A percentile compares a stretch with the other conserved stretches of the same genome.
These are phyloP conservation scores for Anisogramma anomala DNA, from an alignment of 2,329 filamentous ascomycete species.

Conservation along the genomic window DNA sequence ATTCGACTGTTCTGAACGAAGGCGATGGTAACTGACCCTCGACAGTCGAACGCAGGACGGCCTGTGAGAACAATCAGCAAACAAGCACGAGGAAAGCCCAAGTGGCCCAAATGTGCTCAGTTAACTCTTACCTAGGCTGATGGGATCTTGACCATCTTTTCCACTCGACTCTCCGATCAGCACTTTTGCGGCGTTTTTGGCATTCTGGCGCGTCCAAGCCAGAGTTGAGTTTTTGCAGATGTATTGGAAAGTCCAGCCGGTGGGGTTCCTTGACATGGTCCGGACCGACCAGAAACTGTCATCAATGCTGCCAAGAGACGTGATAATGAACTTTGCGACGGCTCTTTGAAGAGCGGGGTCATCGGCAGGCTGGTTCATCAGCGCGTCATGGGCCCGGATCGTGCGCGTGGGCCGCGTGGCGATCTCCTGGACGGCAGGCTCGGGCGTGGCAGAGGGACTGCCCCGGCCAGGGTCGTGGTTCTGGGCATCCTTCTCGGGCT, in stretches of 20 bases:
- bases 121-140: slow-evolving; percentile 36
- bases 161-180: slow-evolving; percentile 39
- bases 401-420: slow-evolving; percentile 20
- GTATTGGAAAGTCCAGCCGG: slow-evolving; percentile 44
- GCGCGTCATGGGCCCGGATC: slow-evolving; percentile 33
- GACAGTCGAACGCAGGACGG: slow-evolving; percentile 49
- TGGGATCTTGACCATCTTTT: slow-evolving; percentile 33
- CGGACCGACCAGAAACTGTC: slow-evolving; percentile 37
- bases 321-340: slow-evolving; percentile 38
- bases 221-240: slow-evolving; percentile 41
- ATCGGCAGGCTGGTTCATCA: slow-evolving; percentile 38
- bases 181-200: slow-evolving; percentile 28
- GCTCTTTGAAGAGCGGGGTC: slow-evolving; percentile 37
- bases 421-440: slow-evolving; percentile 1
- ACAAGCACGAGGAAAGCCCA: no score
- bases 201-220: slow-evolving; percentile 37
- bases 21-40: slow-evolving; percentile 36
- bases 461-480: slow-evolving; percentile 21
- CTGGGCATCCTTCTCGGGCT: slow-evolving; percentile 25
- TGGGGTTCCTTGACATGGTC: slow-evolving; percentile 30
- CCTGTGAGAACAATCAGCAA: slow-evolving; percentile 23
- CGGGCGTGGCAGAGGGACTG: slow-evolving; percentile 25
- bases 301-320: slow-evolving; percentile 32
- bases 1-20: slow-evolving; percentile 37
- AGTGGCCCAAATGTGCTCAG: no score